These are phyloP conservation scores for Rhynchospora tenuis DNA, from an alignment of 176 grass and related monocot genomes.

Conservation along the genomic window DNA sequence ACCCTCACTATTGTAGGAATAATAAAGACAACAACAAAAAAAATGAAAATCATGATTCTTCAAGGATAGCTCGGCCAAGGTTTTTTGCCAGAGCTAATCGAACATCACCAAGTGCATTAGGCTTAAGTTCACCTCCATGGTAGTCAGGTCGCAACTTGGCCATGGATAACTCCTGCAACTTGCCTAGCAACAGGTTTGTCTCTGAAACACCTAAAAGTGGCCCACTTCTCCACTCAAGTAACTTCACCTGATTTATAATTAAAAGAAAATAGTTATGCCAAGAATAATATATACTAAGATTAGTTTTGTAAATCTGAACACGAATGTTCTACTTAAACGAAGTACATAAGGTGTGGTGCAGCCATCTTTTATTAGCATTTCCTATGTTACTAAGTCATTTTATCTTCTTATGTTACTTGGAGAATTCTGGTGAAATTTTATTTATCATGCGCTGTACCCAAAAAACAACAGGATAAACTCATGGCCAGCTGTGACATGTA, in stretches of 20 bases:
- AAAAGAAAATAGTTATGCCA: background rate
- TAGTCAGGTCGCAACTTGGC: constrained; percentile 69
- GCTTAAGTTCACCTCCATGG: constrained; percentile 41
- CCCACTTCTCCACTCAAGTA: constrained; percentile 60
- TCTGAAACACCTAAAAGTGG: constrained; percentile 64
- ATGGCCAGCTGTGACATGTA: background rate
- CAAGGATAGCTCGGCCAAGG: constrained; percentile 63
- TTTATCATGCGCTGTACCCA: background rate
- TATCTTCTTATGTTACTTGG: background rate
- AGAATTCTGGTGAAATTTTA: constrained; percentile 13
- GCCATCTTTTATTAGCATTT: background rate
- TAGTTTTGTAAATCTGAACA: background rate
- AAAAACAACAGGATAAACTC: background rate
- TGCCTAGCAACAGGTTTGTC: constrained; percentile 75
- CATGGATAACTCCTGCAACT: constrained; percentile 79
- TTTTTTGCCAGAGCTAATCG: constrained; percentile 72
- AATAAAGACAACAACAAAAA: constrained; percentile 4
- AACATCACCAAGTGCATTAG: constrained; percentile 49
- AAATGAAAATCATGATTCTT: constrained; percentile 47
- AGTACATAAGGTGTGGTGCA: background rate
- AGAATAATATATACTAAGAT: background rate
- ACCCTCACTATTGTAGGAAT: background rate
- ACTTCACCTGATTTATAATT: constrained; percentile 41
- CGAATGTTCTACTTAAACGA: background rate
- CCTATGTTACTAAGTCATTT: background rate